Evolutionary conservation across 225 moss, liverwort and hornwort species (phyloP).

Genomic region (Climacium dendroides): DNA sequence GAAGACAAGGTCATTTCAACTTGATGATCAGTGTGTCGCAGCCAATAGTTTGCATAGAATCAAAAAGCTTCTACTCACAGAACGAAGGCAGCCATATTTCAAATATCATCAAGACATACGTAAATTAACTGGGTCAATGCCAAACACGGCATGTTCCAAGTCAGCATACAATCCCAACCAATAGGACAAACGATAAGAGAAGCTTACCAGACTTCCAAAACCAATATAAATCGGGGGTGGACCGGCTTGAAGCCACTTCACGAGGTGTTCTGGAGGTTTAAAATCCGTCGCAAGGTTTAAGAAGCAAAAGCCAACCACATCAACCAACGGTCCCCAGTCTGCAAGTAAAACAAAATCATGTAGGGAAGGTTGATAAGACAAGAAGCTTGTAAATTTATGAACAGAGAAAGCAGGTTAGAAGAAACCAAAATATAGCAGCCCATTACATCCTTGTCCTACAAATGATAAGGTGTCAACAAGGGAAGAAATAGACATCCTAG

Average conservation of each 20-base stretch:
- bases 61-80: not conserved
- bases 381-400: not conserved
- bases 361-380: not conserved
- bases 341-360: not conserved
- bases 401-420: not conserved
- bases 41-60: not conserved
- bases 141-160: not conserved
- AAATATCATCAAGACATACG: not conserved
- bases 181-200: not conserved
- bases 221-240: conserved; percentile 81
- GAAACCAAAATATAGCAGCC: not conserved
- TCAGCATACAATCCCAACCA: not conserved
- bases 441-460: not conserved
- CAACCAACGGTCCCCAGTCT: conserved; percentile 94
- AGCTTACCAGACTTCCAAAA: conserved; percentile 89
- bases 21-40: not conserved
- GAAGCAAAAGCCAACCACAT: conserved; percentile 94
- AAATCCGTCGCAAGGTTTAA: conserved; percentile 85
- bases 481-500: not conserved
- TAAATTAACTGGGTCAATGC: not conserved
- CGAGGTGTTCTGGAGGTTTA: conserved; percentile 64
- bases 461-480: not conserved
- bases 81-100: not conserved
- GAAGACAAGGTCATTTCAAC: not conserved
- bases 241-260: conserved; percentile 68